A percentile compares a stretch with the other conserved stretches of the same genome.
Evolutionary conservation across 768 basidiomycete species (phyloP).

Genomic region (Sporobolomyces pararoseus): DNA sequence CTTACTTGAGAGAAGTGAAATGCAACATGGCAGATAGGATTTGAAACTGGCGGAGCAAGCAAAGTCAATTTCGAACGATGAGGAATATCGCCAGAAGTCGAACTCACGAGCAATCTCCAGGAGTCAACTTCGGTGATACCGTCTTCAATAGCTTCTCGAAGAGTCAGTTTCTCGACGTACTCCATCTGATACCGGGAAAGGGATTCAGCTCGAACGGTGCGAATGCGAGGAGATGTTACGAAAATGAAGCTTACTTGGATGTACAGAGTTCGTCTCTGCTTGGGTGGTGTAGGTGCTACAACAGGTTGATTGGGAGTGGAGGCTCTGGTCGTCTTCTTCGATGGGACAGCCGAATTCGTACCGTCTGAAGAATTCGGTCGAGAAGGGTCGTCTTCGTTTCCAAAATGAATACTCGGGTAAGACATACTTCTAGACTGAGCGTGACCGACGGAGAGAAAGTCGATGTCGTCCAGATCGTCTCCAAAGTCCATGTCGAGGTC

Average conservation of each 20-base stretch:
- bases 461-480: constrained; percentile 43
- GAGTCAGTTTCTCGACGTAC: constrained; percentile 42
- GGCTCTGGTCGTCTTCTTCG: background rate
- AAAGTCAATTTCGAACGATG: no score
- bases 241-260: constrained; percentile 32
- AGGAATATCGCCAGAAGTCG: no score
- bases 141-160: constrained; percentile 44
- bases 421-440: constrained; percentile 38
- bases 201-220: background rate
- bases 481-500: constrained; percentile 43
- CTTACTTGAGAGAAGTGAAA: constrained; percentile 45
- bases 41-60: constrained; percentile 43
- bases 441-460: constrained; percentile 43
- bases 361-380: constrained; percentile 16
- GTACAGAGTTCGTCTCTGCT: constrained; percentile 43
- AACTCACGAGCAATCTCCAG: constrained; percentile 30
- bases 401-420: constrained; percentile 46
- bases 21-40: constrained; percentile 45
- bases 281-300: background rate
- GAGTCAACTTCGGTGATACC: constrained; percentile 44
- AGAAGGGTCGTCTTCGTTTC: constrained; percentile 40
- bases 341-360: background rate
- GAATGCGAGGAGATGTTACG: no score
- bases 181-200: constrained; percentile 12
- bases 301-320: constrained; percentile 2